These are phyloP conservation scores for Candida smagusa DNA, from an alignment of 1,139 yeast species.

Conservation along the genomic window DNA sequence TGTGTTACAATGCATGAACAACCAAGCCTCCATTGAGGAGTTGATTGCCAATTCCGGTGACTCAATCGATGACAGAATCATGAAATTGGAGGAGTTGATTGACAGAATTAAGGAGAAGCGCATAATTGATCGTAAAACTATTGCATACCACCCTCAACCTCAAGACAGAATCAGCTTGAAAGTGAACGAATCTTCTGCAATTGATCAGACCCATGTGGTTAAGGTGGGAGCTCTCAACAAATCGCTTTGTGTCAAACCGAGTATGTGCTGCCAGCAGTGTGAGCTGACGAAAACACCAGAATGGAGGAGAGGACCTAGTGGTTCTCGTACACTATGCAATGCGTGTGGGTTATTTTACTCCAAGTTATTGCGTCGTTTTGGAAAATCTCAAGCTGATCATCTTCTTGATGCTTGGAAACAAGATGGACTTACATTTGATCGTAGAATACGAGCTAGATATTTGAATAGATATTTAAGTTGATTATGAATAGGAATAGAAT, in stretches of 20 bases:
- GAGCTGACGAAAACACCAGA: slow-evolving; percentile 35
- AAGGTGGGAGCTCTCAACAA: slow-evolving; percentile 9
- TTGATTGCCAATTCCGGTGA: no score
- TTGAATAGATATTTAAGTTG: no score
- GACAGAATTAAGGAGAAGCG: no score
- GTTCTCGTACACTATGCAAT: slow-evolving; percentile 42
- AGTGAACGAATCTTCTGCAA: neutral
- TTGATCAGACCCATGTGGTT: slow-evolving; percentile 5
- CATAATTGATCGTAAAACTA: no score
- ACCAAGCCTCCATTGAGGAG: no score
- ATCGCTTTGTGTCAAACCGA: slow-evolving; percentile 6
- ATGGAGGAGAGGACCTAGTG: slow-evolving; percentile 47
- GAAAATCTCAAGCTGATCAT: slow-evolving; percentile 21
- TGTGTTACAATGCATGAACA: no score
- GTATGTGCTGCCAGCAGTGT: slow-evolving; percentile 12
- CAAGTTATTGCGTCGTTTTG: slow-evolving; percentile 28
- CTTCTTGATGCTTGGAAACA: slow-evolving; percentile 22
- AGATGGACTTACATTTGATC: slow-evolving; percentile 9
- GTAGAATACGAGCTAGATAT: slow-evolving; percentile 4
- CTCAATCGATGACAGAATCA: no score
- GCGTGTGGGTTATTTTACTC: slow-evolving; percentile 46
- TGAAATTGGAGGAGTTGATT: no score
- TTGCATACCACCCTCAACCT: no score
- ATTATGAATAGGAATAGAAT: no score
- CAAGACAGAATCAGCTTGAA: neutral